Conservation (phyloP, 768 basidiomycete genomes). For the Lactifluus rugatus region DNA sequence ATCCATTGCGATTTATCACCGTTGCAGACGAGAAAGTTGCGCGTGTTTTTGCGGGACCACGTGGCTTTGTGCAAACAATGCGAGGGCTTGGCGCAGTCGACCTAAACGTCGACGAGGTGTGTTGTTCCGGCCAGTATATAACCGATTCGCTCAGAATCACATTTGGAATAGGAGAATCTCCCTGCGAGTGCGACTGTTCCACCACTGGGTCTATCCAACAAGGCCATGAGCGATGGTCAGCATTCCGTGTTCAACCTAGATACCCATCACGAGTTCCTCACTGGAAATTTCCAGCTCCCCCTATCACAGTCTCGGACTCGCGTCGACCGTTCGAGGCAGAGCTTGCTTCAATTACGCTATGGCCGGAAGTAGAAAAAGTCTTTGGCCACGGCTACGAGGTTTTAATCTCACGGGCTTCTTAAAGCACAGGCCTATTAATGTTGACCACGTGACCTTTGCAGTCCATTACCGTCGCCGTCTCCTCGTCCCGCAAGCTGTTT, state of each 20-base stretch:
- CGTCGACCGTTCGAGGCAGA: conserved; percentile 82
- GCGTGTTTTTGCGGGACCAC: conserved; percentile 87
- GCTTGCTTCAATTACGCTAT: conserved; percentile 75
- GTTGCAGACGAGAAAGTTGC: conserved; percentile 95
- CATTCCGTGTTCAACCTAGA: not conserved
- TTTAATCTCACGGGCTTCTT: conserved; percentile 13
- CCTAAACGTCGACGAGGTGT: conserved; percentile 44
- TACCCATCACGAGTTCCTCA: not conserved
- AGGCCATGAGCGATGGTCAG: conserved; percentile 68
- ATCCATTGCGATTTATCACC: conserved; percentile 71
- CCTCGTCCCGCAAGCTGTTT: conserved; percentile 55
- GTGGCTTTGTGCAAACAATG: conserved; percentile 61
- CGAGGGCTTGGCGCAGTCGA: conserved; percentile 40
- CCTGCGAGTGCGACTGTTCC: conserved; percentile 84
- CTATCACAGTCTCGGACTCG: conserved; percentile 21
- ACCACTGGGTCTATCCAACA: conserved; percentile 90
- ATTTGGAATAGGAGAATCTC: conserved; percentile 37
- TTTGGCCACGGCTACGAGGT: conserved; percentile 99
- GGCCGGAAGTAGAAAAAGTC: conserved; percentile 95
- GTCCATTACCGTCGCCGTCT: conserved; percentile 75
- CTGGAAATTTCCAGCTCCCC: conserved; percentile 17
- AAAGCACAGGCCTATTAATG: too few species aligned
- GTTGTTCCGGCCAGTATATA: conserved; percentile 9
- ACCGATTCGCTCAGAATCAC: not conserved
- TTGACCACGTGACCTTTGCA: conserved; percentile 24